A percentile compares a stretch with the other conserved stretches of the same genome.
These are phyloP conservation scores for Lactarius deliciosus DNA, from an alignment of 768 basidiomycete species.

Conservation along the genomic window DNA sequence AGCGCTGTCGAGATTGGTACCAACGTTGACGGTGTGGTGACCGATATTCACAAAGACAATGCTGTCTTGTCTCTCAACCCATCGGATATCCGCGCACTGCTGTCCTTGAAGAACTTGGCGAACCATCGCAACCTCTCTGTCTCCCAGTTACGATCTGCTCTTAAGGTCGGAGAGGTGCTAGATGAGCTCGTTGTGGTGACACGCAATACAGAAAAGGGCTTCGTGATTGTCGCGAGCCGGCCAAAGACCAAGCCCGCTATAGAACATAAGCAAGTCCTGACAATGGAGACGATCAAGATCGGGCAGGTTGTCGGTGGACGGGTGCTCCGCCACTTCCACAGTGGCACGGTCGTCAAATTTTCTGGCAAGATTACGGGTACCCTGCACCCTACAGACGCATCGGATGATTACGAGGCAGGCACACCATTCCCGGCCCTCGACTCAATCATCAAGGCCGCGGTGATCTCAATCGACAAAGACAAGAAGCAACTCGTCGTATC, in stretches of 20 bases:
- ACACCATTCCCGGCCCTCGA: constrained; percentile 59
- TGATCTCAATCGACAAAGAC: constrained; percentile 65
- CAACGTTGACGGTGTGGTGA: constrained; percentile 64
- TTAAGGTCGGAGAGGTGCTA: constrained; percentile 70
- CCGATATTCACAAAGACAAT: constrained; percentile 85
- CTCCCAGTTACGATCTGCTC: constrained; percentile 57
- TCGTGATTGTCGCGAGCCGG: constrained; percentile 81
- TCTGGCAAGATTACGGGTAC: constrained; percentile 68
- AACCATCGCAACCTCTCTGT: constrained; percentile 69
- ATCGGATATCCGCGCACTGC: constrained; percentile 67
- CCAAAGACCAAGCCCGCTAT: constrained; percentile 55
- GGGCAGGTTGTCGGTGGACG: constrained; percentile 81
- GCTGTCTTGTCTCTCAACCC: constrained; percentile 71
- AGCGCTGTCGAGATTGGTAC: constrained; percentile 76
- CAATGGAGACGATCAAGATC: constrained; percentile 61
- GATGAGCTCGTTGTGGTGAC: constrained; percentile 85
- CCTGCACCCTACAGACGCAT: constrained; percentile 77
- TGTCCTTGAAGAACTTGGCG: constrained; percentile 87
- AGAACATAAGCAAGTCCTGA: constrained; percentile 50
- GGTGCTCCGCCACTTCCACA: constrained; percentile 69
- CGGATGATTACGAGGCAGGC: constrained; percentile 72
- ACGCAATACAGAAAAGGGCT: constrained; percentile 78
- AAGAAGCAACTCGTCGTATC: constrained; percentile 77
- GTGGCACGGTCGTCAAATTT: constrained; percentile 78
- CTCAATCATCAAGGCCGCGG: constrained; percentile 65